Percentiles rank a stretch among this genome's conserved stretches.
phyloP scores from a whole-genome alignment of 768 basidiomycete genomes.

The Tricholoma flavovirens region DNA sequence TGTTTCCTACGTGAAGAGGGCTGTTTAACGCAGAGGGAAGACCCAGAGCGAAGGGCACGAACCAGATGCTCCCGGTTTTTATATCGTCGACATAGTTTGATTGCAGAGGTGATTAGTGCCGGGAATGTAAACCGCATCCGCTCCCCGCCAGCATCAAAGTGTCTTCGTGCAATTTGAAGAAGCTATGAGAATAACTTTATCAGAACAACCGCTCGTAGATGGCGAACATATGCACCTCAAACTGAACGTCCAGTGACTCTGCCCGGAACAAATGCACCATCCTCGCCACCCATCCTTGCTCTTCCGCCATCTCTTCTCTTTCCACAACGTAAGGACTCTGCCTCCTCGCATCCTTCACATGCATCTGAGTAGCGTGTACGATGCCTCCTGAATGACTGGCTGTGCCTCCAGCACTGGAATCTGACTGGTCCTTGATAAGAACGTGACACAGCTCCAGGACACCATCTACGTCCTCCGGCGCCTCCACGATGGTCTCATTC shows the following conservation, averaged over 20 bases:
- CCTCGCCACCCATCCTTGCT: constrained; percentile 97
- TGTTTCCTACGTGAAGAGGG: constrained; percentile 47
- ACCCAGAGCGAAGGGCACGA: constrained; percentile 14
- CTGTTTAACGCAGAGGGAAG: neutral
- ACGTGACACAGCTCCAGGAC: constrained; percentile 92
- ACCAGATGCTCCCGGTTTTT: constrained; percentile 75
- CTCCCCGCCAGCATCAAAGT: constrained; percentile 89
- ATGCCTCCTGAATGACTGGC: constrained; percentile 6
- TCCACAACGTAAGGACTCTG: constrained; percentile 62
- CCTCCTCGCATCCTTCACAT: constrained; percentile 42
- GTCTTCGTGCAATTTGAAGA: constrained; percentile 82
- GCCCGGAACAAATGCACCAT: constrained; percentile 96
- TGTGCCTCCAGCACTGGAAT: constrained; percentile 31
- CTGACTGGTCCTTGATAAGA: constrained; percentile 79
- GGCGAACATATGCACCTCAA: constrained; percentile 55
- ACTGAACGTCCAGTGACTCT: constrained; percentile 83
- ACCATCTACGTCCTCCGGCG: constrained; percentile 90
- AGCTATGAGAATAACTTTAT: constrained; percentile 42
- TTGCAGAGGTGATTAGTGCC: constrained; percentile 87
- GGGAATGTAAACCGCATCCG: constrained; percentile 97
- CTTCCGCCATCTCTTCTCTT: constrained; percentile 90
- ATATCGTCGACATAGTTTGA: constrained; percentile 89
- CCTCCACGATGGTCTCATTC: constrained; percentile 93
- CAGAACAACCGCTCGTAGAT: neutral
- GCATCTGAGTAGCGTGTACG: constrained; percentile 28